A percentile compares a stretch with the other conserved stretches of the same genome.
Conservation (phyloP, 768 basidiomycete species). For the Boletales sp. region DNA sequence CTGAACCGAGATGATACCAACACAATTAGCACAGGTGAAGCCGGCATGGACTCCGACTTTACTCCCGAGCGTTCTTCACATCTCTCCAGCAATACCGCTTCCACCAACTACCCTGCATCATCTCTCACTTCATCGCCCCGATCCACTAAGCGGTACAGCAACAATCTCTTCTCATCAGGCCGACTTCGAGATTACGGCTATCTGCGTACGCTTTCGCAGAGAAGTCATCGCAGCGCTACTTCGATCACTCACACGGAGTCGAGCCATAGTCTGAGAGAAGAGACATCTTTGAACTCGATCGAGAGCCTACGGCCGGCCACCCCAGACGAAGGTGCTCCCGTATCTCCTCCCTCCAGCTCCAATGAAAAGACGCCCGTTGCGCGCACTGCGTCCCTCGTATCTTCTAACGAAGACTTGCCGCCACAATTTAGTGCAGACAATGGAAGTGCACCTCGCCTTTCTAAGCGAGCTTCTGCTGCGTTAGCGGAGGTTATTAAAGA, state of each 20-base stretch:
- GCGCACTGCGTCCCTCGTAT: conserved; percentile 41
- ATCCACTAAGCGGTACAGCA: conserved; percentile 73
- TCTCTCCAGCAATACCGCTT: conserved; percentile 35
- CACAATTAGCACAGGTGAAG: conserved; percentile 12
- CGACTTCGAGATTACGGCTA: conserved; percentile 73
- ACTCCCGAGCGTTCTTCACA: conserved; percentile 33
- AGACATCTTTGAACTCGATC: conserved; percentile 40
- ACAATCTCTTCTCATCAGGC: conserved; percentile 84
- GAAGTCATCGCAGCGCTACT: conserved; percentile 35
- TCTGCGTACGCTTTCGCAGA: conserved; percentile 52
- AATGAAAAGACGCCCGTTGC: conserved; percentile 38
- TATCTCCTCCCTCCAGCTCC: conserved; percentile 43
- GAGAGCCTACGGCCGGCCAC: conserved; percentile 49
- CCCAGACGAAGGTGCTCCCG: conserved; percentile 47
- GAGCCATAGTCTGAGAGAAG: conserved; percentile 44
- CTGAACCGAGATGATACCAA: conserved; percentile 16
- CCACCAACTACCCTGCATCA: conserved; percentile 37
- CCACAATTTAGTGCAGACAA: conserved; percentile 16
- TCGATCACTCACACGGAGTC: conserved; percentile 48
- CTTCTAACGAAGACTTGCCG: conserved; percentile 30
- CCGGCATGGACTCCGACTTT: conserved; percentile 29
- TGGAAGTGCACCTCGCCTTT: conserved; percentile 30
- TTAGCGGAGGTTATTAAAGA: conserved; percentile 74
- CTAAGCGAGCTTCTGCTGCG: conserved; percentile 63
- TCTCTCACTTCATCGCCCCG: conserved; percentile 39